These are phyloP conservation scores for Aspergillus incahuasiensis DNA, from an alignment of 495 filamentous ascomycete species.

Conservation along the genomic window DNA sequence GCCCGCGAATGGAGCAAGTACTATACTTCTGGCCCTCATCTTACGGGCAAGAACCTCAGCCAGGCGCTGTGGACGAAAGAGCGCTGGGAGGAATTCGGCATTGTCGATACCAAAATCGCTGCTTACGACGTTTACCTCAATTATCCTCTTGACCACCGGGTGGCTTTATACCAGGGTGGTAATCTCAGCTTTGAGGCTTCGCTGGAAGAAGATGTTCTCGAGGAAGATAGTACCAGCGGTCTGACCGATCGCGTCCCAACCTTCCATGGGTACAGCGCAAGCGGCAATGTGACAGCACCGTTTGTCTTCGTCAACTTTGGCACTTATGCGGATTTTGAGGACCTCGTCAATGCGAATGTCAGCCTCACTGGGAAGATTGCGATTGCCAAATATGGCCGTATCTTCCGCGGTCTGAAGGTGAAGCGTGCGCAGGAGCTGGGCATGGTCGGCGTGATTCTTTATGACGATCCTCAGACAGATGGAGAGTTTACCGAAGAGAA, in stretches of 20 bases:
- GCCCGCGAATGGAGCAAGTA: conserved; percentile 82
- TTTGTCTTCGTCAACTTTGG: conserved; percentile 90
- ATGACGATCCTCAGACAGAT: conserved; percentile 87
- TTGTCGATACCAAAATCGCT: conserved; percentile 65
- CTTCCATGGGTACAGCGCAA: conserved; percentile 93
- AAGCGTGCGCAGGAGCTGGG: conserved; percentile 90
- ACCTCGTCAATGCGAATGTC: conserved; percentile 70
- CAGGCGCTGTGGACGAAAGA: conserved; percentile 86
- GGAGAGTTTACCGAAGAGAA: conserved; percentile 74
- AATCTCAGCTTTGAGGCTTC: conserved; percentile 72
- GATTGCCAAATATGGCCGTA: conserved; percentile 76
- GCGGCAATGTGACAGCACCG: conserved; percentile 79
- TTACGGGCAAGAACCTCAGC: conserved; percentile 82
- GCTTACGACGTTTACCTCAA: conserved; percentile 90
- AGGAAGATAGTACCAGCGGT: conserved; percentile 74
- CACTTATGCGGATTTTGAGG: conserved; percentile 78
- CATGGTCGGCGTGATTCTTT: conserved; percentile 82
- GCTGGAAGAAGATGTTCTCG: conserved; percentile 79
- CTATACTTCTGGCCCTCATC: conserved; percentile 83
- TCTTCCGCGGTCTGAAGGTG: conserved; percentile 89
- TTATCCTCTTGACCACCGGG: conserved; percentile 73
- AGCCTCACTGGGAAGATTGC: conserved; percentile 80
- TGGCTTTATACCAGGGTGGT: conserved; percentile 67
- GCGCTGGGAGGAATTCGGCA: conserved; percentile 78
- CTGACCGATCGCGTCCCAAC: conserved; percentile 74